Base-by-base conservation (phyloP, 2,329 filamentous ascomycete genomes). In the Aspergillus novoparasiticus region DNA sequence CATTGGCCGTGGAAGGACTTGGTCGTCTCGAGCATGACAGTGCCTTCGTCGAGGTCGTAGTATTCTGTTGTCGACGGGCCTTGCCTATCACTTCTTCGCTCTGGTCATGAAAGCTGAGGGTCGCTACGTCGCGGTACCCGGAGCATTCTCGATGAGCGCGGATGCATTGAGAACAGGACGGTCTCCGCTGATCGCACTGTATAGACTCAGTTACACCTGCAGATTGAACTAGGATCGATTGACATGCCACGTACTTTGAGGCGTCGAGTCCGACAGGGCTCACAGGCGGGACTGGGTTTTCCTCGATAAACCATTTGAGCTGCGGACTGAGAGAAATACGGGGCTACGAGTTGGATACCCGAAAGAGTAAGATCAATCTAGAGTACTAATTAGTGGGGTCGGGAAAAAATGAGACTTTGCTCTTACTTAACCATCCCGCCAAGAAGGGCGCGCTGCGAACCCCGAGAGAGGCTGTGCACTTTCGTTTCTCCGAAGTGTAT, bases 141-240 rank as follows among this genome's bases (percentile, higher is more conserved):
- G 55, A 61, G 46, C 70, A 72, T 48, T 66, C 60, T 43, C 65
- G 58, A 12, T 64, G 61, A 9, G 60, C 61, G 43, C 68, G 50
- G 3, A 68, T 26, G 41, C 70, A 72, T 34, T 71, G 66, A 26
- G 66, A 66, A 43, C 68, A 72, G 6, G 64, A 70, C 14, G 70
- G 69, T 3, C 46, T 60, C 21, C 59, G 58, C 19, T 64, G 69
- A 61, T 71, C 69, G 59, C 70, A 72, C 70, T 72, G 46, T 57
- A 26, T 46, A 8, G 32, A 14, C 43, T 61, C 34, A 58, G 54
- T 60, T 46, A 62, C 46, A 36, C 43, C 6, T 21, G 12, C n/a
- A 28, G 5, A 14, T n/a, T 9, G 16, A 14, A 30, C 14, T 36
- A 12, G 16, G 3, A 23, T 39, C 9, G 14, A 36, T n/a, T 19